phyloP scores from a whole-genome alignment of 2,329 filamentous ascomycete genomes.

The Trichoderma gracile region DNA sequence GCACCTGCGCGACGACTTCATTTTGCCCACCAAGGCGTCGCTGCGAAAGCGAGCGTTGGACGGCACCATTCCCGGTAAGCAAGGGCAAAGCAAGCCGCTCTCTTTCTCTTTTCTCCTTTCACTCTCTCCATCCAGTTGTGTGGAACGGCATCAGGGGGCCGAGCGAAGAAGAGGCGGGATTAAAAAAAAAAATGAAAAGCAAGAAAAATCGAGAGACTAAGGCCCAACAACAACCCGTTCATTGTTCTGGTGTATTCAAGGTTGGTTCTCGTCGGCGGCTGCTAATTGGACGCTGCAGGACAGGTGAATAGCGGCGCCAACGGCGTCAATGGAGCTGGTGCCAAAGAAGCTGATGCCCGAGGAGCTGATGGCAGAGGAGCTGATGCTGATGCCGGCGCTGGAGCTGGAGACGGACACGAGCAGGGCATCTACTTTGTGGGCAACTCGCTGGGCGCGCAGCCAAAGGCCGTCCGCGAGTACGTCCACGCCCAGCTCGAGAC shows the following conservation, averaged over 20 bases:
- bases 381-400: too few species aligned
- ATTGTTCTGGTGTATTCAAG: neutral
- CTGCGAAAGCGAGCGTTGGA: conserved; percentile 63
- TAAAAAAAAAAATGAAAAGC: neutral
- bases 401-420: neutral
- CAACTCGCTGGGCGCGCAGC: conserved; percentile 85
- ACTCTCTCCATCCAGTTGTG: too few species aligned
- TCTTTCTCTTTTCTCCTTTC: too few species aligned
- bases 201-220: neutral
- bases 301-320: conserved; percentile 31
- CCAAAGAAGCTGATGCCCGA: too few species aligned
- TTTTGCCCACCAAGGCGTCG: conserved; percentile 73
- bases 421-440: conserved; percentile 77
- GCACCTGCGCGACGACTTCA: conserved; percentile 68
- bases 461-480: conserved; percentile 64
- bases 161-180: too few species aligned
- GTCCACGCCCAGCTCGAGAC: conserved; percentile 74
- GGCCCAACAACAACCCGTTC: neutral
- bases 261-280: neutral
- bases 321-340: conserved; percentile 33
- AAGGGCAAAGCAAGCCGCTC: conserved; percentile 26
- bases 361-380: too few species aligned
- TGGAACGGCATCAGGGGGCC: too few species aligned
- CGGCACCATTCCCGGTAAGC: conserved; percentile 45
- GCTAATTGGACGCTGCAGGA: conserved; percentile 1